Base-by-base conservation (phyloP, 805 yeast genomes). In the Teunomyces tritomae region DNA sequence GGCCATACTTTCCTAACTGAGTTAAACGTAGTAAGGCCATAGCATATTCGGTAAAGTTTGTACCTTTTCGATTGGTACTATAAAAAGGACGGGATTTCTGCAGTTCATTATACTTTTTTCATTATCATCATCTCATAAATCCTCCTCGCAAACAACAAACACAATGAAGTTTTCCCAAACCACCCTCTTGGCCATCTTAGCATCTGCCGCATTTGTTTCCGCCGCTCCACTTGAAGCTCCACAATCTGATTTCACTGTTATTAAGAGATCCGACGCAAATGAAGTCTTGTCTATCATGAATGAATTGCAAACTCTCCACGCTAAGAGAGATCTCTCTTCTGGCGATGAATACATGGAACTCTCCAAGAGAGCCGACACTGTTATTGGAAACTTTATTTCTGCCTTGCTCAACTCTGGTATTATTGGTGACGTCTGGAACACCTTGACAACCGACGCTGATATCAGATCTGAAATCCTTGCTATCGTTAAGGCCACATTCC, bases 91-190 rank as follows among this genome's bases (percentile, higher is more conserved):
- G 40, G 14, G 28, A 37, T n/a, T 24, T 37, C 40, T 26, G 29
- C 8, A 16, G 8, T 11, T 26, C 8, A 8, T 20, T 10, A 11
- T 13, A 3, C 16, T 29, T 41, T 46, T 28, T 40, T 46, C 24
- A 26, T 35, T 40, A 17, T 27, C 35, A 28, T 14, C 36, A 33
- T 28, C 43, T 14, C 43, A 16, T 10, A 32, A n/a, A 24, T 42
- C 34, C 14, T 41, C 45, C 17, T 30, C 37, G 16, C 13, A 8
- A 7, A 20, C 17, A 20, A 34, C 20, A n/a, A 14, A n/a, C 17
- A 55, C 50, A 56, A 73, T 73, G 78, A 73, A 71, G 64, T 66
- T 72, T 37, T 58, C 76, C 33, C 61, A 70, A 39, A 57, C 76
- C 41, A 63, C 77, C 42, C 59, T 66, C 45, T 57, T 70, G 51